Evolutionary conservation across 805 yeast species (phyloP).

Genomic region (Wickerhamiella domercqiae): DNA sequence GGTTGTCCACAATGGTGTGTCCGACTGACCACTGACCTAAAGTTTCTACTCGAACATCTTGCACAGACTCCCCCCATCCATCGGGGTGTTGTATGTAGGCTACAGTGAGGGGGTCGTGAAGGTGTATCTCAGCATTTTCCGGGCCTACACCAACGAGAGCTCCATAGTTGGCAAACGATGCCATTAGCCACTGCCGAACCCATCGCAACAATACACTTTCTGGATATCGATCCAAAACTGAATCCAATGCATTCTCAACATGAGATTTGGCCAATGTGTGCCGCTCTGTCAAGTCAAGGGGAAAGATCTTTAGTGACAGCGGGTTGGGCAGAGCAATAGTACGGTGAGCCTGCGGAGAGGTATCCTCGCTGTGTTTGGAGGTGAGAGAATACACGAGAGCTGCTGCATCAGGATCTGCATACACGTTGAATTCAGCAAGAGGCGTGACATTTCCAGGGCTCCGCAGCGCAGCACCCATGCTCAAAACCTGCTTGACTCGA

Average conservation of each 20-base stretch:
- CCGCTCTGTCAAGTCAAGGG: constrained; percentile 26
- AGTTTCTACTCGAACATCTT: constrained; percentile 27
- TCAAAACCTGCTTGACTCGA: constrained; percentile 23
- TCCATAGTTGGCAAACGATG: constrained; percentile 15
- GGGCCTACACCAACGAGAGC: constrained; percentile 15
- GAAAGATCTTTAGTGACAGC: constrained; percentile 23
- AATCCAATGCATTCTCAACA: constrained; percentile 13
- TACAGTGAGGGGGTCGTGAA: constrained; percentile 29
- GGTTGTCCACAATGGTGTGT: constrained; percentile 23
- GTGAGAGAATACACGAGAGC: constrained; percentile 26
- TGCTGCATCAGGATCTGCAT: constrained; percentile 28
- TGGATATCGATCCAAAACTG: constrained; percentile 5
- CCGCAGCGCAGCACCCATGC: constrained; percentile 28
- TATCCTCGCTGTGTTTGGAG: constrained; percentile 17
- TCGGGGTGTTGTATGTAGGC: constrained; percentile 18
- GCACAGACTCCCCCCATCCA: constrained; percentile 11
- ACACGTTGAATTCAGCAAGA: constrained; percentile 29
- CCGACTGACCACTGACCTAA: constrained; percentile 28
- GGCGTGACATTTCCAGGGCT: constrained; percentile 29
- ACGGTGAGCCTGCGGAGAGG: constrained; percentile 23
- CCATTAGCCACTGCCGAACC: constrained; percentile 23
- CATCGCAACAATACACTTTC: constrained; percentile 24
- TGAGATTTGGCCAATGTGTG: constrained; percentile 19
- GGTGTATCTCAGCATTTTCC: constrained; percentile 14
- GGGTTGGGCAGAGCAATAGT: constrained; percentile 19